Evolutionary conservation across 352 stramenopile species (phyloP).

Genomic region (Globisporangium iwayamae): DNA sequence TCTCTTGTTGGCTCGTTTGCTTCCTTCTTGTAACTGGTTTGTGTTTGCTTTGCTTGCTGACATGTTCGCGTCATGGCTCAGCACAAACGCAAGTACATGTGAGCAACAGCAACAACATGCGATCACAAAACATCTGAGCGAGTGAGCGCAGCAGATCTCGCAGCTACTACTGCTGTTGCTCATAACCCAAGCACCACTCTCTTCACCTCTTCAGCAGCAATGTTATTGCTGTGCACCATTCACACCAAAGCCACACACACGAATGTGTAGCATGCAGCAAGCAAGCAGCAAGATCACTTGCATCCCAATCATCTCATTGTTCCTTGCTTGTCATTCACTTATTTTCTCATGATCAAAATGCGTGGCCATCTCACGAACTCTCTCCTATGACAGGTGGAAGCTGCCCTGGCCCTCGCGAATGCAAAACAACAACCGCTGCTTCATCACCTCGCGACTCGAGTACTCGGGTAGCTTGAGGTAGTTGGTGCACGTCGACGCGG

Average conservation of each 20-base stretch:
- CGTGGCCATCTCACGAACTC: not conserved
- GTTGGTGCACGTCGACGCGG: constrained; percentile 87
- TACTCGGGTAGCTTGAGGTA: constrained; percentile 92
- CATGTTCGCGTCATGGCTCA: not conserved
- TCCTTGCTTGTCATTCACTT: no score
- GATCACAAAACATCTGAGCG: not conserved
- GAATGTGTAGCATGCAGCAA: not conserved
- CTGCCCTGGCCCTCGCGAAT: constrained; percentile 84
- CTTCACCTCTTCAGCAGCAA: not conserved
- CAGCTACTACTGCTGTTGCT: not conserved
- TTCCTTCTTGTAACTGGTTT: not conserved
- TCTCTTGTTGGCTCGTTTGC: not conserved
- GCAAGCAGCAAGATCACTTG: not conserved
- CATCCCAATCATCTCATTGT: no score
- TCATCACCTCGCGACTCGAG: constrained; percentile 71
- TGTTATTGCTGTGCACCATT: not conserved
- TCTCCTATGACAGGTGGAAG: constrained; percentile 71
- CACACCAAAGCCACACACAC: not conserved
- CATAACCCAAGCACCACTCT: not conserved
- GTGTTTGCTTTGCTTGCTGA: not conserved
- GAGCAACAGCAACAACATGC: not conserved
- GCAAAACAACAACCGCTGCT: constrained; percentile 69
- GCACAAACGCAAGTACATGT: not conserved
- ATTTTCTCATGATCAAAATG: no score
- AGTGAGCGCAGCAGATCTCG: not conserved